Percentiles rank a stretch among this genome's conserved stretches.
Conservation (phyloP, 75 land plant species). For the Selaginella moellendorffii region DNA sequence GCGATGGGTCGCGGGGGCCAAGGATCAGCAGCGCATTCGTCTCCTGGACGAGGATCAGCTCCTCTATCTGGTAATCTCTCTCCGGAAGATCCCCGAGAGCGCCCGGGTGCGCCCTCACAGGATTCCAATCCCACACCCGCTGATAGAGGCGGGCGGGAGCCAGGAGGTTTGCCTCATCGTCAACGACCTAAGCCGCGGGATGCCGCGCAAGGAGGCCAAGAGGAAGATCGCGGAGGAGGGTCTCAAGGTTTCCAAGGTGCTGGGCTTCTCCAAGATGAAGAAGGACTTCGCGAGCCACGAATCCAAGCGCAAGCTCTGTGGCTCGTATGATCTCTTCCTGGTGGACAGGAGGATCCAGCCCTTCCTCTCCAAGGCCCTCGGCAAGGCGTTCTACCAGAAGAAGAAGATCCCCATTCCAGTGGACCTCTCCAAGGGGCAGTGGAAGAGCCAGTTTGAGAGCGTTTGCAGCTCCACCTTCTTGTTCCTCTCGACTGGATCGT, state of each 20-base stretch:
- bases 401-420: slow-evolving; percentile 69
- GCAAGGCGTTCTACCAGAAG: slow-evolving; percentile 63
- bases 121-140: slow-evolving; percentile 56
- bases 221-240: slow-evolving; percentile 27
- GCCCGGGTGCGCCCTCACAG: slow-evolving; percentile 33
- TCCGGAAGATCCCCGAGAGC: slow-evolving; percentile 35
- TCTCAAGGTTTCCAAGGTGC: slow-evolving; percentile 41
- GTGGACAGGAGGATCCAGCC: slow-evolving; percentile 47
- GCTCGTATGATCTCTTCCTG: slow-evolving; percentile 55
- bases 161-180: slow-evolving; percentile 50
- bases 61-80: slow-evolving; percentile 46
- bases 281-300: slow-evolving; percentile 41
- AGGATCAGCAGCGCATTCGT: slow-evolving; percentile 29
- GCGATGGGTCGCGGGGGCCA: slow-evolving; percentile 5
- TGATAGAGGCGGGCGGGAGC: slow-evolving; percentile 17
- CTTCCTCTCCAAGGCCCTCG: slow-evolving; percentile 39
- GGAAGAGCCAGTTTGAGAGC: slow-evolving; percentile 47
- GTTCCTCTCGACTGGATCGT: slow-evolving; percentile 49
- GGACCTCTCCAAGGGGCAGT: slow-evolving; percentile 35
- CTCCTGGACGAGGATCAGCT: slow-evolving; percentile 46
- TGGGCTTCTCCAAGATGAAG: slow-evolving; percentile 49
- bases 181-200: slow-evolving; percentile 29
- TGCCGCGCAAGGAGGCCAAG: slow-evolving; percentile 26
- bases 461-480: slow-evolving; percentile 38
- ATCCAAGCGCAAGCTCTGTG: slow-evolving; percentile 67